These are phyloP conservation scores for Ceratobasidium sp. DNA, from an alignment of 1,284 basidiomycete species.

Conservation along the genomic window DNA sequence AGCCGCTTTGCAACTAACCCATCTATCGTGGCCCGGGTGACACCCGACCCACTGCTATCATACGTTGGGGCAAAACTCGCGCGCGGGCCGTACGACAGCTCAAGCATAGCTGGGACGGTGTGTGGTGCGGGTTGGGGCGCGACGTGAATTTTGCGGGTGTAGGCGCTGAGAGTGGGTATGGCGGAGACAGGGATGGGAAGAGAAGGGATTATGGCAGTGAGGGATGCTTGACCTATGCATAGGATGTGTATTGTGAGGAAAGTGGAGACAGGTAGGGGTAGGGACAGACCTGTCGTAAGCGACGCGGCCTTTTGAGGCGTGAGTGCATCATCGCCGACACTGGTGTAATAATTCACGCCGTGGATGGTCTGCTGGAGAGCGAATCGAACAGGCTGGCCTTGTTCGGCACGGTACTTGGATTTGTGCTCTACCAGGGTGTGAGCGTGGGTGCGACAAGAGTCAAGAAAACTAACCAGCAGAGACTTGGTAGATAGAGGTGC, in stretches of 20 bases:
- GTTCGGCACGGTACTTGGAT: slow-evolving; percentile 56
- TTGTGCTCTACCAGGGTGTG: slow-evolving; percentile 49
- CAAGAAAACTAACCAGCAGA: slow-evolving; percentile 49
- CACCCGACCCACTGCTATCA: slow-evolving; percentile 67
- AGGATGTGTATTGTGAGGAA: slow-evolving; percentile 54
- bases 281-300: slow-evolving; percentile 44
- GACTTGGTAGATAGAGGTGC: slow-evolving; percentile 51
- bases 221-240: slow-evolving; percentile 73
- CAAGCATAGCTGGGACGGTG: slow-evolving; percentile 57
- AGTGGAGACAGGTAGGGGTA: slow-evolving; percentile 24
- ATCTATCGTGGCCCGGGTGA: slow-evolving; percentile 20
- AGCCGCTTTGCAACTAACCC: slow-evolving; percentile 1
- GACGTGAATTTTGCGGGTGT: slow-evolving; percentile 40
- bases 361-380: slow-evolving; percentile 81
- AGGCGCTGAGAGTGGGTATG: slow-evolving; percentile 55
- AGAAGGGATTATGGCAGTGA: slow-evolving; percentile 75
- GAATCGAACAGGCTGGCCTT: slow-evolving; percentile 61
- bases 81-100: slow-evolving; percentile 77
- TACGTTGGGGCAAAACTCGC: slow-evolving; percentile 79
- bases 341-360: slow-evolving; percentile 78
- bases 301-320: slow-evolving; percentile 49
- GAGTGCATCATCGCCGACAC: slow-evolving; percentile 65
- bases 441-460: slow-evolving; percentile 24
- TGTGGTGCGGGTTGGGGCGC: slow-evolving; percentile 50
- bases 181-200: slow-evolving; percentile 57